These are phyloP conservation scores for Pulveroboletus sp. DNA, from an alignment of 768 basidiomycete species.

Conservation along the genomic window DNA sequence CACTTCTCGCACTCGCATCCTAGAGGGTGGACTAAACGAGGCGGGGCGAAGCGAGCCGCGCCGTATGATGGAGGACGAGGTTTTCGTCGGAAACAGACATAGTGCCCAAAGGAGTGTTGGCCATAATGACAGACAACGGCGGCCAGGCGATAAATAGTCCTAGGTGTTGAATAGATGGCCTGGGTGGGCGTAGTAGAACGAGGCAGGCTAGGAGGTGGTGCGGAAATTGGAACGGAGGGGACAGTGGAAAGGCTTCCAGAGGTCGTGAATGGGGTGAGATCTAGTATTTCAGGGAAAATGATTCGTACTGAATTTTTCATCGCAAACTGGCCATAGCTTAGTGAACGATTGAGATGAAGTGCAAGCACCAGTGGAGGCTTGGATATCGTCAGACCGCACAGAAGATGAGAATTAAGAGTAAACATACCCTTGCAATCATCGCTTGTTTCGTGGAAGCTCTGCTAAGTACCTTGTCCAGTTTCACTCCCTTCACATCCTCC, in stretches of 20 bases:
- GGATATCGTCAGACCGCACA: constrained; percentile 15
- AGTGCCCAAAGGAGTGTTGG: constrained; percentile 90
- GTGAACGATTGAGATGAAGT: constrained; percentile 88
- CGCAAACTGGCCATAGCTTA: constrained; percentile 71
- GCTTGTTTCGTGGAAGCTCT: constrained; percentile 80
- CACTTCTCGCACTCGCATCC: constrained; percentile 48
- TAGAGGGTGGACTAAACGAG: constrained; percentile 39
- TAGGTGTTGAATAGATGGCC: constrained; percentile 45
- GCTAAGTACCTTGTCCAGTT: constrained; percentile 72
- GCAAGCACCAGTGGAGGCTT: constrained; percentile 84
- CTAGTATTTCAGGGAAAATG: constrained; percentile 81
- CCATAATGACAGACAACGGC: constrained; percentile 93
- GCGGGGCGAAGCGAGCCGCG: constrained; percentile 37
- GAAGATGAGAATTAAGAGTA: background rate
- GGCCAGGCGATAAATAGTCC: constrained; percentile 79
- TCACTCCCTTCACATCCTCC: constrained; percentile 77
- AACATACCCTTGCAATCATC: constrained; percentile 79
- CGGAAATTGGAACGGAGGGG: constrained; percentile 69
- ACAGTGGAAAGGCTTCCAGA: constrained; percentile 69
- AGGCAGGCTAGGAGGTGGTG: constrained; percentile 46
- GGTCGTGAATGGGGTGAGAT: constrained; percentile 85
- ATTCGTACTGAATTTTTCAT: constrained; percentile 83
- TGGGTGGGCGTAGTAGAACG: constrained; percentile 57
- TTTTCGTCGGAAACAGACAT: constrained; percentile 85
- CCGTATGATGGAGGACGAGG: constrained; percentile 49